Base-by-base conservation (phyloP, 768 basidiomycete genomes). In the Suillus occidentalis region DNA sequence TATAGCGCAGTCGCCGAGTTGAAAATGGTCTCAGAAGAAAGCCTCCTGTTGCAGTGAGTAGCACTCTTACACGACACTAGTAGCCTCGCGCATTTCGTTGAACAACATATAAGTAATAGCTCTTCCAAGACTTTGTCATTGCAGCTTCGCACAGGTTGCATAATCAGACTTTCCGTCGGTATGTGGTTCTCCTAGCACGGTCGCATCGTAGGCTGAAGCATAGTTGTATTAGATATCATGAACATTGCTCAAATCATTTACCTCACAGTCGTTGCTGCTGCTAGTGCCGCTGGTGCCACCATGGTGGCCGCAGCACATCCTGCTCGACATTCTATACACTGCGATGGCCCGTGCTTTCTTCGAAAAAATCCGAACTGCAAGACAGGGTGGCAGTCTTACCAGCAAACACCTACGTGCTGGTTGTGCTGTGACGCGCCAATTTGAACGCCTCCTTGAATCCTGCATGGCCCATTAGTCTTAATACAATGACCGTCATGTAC, bases 231-330 rank as follows among this genome's bases (percentile, higher is more conserved):
- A 49, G 47, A 49, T 25, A 49, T 22, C 13, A 49, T 49, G 47
- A 49, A 49, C 9, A 4, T 22, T 13, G 22, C 13, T 49, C 47
- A 22, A 6, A 14, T 25, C 22, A 1, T 25, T 25, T 49, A 7
- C 47, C 13, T 49, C 47, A 7, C 13, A 2, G 14, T 49, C 69
- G 63, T 85, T 57, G 62, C 72, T 55, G 73, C 82, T 64, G 71
- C 78, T 1, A 20, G 18, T 42, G 42, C 10, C 37, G 37, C 37
- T 3, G 10, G 1, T 3, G 37, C 37, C 37, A 37, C 37, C 4
- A 2, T 3, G 10, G 3, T 3, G 37, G 3, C 3, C 3, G 3
- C 37, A 37, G 37, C 10, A 37, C 1, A 0, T 37, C 1, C 10
- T 37, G 2, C 37, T 31, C 31, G 3, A 37, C 12, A 10, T 2